Conservation (phyloP, 2,329 filamentous ascomycete species). For the Cladorrhinum sp. region DNA sequence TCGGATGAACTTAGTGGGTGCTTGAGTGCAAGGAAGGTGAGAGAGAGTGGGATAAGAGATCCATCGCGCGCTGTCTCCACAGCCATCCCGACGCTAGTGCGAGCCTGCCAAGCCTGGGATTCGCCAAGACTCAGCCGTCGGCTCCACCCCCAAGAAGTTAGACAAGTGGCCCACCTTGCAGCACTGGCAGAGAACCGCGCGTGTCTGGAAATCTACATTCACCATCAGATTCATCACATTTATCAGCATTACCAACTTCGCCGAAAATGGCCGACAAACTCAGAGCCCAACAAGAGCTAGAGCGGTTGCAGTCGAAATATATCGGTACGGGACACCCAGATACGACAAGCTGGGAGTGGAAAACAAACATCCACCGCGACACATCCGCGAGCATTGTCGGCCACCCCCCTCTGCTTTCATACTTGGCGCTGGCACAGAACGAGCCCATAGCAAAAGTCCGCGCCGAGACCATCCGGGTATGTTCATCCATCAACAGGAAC, state of each 20-base stretch:
- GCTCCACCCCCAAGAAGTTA: not conserved
- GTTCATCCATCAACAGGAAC: constrained; percentile 21
- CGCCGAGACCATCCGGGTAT: constrained; percentile 72
- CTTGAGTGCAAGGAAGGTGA: not conserved
- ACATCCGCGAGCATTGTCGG: constrained; percentile 86
- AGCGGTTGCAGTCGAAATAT: constrained; percentile 93
- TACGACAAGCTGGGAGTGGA: constrained; percentile 97
- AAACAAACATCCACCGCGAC: constrained; percentile 91
- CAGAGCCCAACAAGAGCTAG: constrained; percentile 94
- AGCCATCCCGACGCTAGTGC: not conserved
- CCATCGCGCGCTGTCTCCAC: not conserved
- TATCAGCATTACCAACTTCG: not conserved
- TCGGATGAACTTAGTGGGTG: not conserved
- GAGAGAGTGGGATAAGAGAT: not conserved
- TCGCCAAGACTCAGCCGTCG: not conserved
- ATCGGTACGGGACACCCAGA: constrained; percentile 95
- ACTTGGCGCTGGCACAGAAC: constrained; percentile 86
- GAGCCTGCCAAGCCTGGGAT: not conserved
- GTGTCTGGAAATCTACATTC: no score
- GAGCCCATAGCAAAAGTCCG: constrained; percentile 78
- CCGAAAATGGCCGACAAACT: constrained; percentile 79
- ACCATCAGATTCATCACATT: no score
- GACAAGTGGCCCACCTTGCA: not conserved
- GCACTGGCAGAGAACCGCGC: not conserved
- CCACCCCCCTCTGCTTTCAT: constrained; percentile 82